phyloP scores from a whole-genome alignment of 2,329 filamentous ascomycete species.

The Microsporum ferrugineum region DNA sequence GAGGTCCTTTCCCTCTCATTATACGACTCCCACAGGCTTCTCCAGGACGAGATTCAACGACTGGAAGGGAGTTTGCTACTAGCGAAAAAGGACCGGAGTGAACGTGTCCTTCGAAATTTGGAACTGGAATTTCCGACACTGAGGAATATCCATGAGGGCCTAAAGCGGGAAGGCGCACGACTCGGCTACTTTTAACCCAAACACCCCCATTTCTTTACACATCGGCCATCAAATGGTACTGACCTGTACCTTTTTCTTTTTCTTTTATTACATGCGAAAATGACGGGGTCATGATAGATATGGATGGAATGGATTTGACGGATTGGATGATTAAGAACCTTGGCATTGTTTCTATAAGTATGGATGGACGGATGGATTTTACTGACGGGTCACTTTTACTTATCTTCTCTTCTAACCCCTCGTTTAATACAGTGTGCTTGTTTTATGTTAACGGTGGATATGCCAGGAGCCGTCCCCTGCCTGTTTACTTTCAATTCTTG shows the following conservation, averaged over 20 bases:
- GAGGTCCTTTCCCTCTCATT: slow-evolving; percentile 20
- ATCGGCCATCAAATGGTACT: too few relatives aligned
- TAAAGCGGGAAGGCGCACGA: slow-evolving; percentile 12
- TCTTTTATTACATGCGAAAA: not conserved
- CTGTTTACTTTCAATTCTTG: not conserved
- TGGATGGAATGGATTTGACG: not conserved
- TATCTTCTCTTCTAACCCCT: not conserved
- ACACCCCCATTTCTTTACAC: not conserved
- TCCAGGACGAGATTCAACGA: slow-evolving; percentile 16
- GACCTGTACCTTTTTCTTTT: not conserved
- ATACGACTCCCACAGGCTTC: slow-evolving; percentile 18
- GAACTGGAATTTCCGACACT: slow-evolving; percentile 13
- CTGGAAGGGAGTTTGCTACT: slow-evolving; percentile 13
- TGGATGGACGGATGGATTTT: not conserved
- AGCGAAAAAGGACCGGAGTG: slow-evolving; percentile 12
- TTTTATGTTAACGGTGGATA: not conserved
- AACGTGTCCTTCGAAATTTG: slow-evolving; percentile 10
- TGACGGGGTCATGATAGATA: slow-evolving; percentile 1
- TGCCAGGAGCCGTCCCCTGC: not conserved
- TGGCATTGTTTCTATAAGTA: not conserved
- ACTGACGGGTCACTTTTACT: not conserved
- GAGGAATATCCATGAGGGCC: slow-evolving; percentile 9
- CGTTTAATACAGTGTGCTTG: not conserved
- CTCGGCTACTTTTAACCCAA: slow-evolving; percentile 13
- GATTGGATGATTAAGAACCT: not conserved